Percentiles rank a stretch among this genome's conserved stretches.
These are phyloP conservation scores for Cadophora luteo-olivacea DNA, from an alignment of 2,329 filamentous ascomycete species.

Conservation along the genomic window DNA sequence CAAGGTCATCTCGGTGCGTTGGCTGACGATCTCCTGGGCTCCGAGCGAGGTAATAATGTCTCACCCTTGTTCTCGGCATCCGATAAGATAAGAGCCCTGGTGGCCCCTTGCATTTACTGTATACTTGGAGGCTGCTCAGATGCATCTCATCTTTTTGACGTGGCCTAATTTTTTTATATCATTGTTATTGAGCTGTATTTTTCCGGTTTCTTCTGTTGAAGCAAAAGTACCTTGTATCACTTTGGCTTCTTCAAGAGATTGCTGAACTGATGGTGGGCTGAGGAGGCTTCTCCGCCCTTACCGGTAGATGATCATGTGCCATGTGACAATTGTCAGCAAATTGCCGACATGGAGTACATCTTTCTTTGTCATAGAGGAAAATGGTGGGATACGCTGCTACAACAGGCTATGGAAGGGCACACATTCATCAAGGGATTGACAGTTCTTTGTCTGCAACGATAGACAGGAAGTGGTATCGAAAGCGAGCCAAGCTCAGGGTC, in stretches of 20 bases:
- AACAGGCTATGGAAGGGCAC: too few relatives aligned
- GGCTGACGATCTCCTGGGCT: conserved; percentile 9
- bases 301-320: conserved; percentile 24
- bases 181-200: neutral
- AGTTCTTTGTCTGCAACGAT: neutral
- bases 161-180: neutral
- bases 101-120: conserved; percentile 15
- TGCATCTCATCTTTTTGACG: neutral
- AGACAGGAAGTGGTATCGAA: neutral
- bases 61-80: conserved; percentile 16
- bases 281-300: conserved; percentile 19
- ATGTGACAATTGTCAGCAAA: conserved; percentile 20
- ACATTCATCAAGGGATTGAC: neutral
- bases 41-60: conserved; percentile 11
- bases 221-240: neutral
- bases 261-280: neutral
- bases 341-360: neutral
- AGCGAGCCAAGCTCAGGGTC: neutral
- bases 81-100: conserved; percentile 27
- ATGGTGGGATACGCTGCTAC: too few relatives aligned
- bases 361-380: neutral
- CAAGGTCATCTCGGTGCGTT: conserved; percentile 9
- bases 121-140: neutral
- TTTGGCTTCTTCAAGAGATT: neutral
- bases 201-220: neutral